Conservation (phyloP, 768 basidiomycete genomes). For the Lanmaoa pseudosensibilis region DNA sequence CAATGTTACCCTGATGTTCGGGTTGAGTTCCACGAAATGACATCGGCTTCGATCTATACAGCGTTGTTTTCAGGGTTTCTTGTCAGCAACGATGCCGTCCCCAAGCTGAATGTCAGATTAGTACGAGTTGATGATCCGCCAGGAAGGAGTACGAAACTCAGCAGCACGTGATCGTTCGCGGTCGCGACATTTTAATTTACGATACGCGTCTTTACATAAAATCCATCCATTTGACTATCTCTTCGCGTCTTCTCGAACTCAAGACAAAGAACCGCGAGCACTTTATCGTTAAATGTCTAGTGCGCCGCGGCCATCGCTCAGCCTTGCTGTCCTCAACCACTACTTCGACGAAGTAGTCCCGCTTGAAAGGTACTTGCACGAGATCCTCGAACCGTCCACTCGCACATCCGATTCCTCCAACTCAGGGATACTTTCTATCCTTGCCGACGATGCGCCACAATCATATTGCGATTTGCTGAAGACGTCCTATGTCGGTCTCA, state of each 20-base stretch:
- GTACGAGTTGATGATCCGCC: too few species aligned
- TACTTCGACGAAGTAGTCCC: slow-evolving; percentile 45
- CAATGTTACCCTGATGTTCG: too few species aligned
- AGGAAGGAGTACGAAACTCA: too few species aligned
- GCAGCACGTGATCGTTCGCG: too few species aligned
- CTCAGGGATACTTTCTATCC: slow-evolving; percentile 1
- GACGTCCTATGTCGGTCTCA: slow-evolving; percentile 47
- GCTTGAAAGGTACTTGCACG: slow-evolving; percentile 40
- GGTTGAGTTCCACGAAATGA: neutral
- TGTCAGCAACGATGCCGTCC: too few species aligned
- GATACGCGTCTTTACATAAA: too few species aligned
- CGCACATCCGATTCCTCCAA: slow-evolving; percentile 9
- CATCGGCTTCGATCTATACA: neutral
- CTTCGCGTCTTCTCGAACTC: neutral
- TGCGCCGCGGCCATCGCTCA: slow-evolving; percentile 12
- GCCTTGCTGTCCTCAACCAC: slow-evolving; percentile 38
- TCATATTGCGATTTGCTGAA: slow-evolving; percentile 41
- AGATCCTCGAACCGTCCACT: slow-evolving; percentile 32
- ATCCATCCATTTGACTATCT: too few species aligned
- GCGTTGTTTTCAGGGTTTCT: neutral
- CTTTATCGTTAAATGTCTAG: neutral
- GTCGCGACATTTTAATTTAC: too few species aligned
- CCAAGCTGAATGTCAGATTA: too few species aligned
- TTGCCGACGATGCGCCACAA: slow-evolving; percentile 23
- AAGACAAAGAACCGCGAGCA: neutral